Conservation (phyloP, 805 yeast species). For the Wickerhamomyces mucosus region DNA sequence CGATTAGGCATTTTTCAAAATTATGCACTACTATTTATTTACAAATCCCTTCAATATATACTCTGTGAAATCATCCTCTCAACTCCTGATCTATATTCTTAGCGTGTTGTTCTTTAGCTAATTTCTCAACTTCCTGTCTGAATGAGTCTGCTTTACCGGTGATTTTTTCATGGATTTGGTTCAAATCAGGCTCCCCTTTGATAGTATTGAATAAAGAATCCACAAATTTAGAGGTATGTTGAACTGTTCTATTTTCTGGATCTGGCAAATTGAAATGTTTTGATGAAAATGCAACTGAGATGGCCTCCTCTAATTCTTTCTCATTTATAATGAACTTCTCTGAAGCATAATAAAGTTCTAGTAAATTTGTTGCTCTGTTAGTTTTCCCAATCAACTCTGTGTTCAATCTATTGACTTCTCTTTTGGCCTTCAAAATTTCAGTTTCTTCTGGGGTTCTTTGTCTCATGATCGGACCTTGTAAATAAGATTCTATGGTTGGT, state of each 20-base stretch:
- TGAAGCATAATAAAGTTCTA: constrained; percentile 66
- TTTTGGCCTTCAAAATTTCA: constrained; percentile 44
- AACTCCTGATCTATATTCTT: no score
- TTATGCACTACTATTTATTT: no score
- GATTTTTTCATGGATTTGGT: constrained; percentile 25
- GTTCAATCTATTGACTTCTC: constrained; percentile 56
- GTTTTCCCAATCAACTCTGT: constrained; percentile 43
- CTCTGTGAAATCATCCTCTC: no score
- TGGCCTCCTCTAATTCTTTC: constrained; percentile 46
- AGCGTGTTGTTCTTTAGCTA: constrained; percentile 5
- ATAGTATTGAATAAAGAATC: constrained; percentile 30
- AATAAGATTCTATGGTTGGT: constrained; percentile 65
- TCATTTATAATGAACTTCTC: constrained; percentile 66
- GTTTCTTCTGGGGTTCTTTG: constrained; percentile 65
- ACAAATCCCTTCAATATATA: no score
- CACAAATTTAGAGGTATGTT: constrained; percentile 9
- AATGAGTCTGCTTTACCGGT: constrained; percentile 23
- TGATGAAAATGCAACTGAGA: constrained; percentile 42
- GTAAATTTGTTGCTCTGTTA: constrained; percentile 42
- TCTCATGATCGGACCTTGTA: constrained; percentile 63
- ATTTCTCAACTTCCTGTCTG: constrained; percentile 15
- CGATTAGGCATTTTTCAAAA: no score
- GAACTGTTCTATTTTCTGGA: constrained; percentile 5
- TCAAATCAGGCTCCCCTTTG: constrained; percentile 25
- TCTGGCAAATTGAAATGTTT: constrained; percentile 1